These are phyloP conservation scores for Serendipita sp. DNA, from an alignment of 1,284 basidiomycete genomes.

Conservation along the genomic window DNA sequence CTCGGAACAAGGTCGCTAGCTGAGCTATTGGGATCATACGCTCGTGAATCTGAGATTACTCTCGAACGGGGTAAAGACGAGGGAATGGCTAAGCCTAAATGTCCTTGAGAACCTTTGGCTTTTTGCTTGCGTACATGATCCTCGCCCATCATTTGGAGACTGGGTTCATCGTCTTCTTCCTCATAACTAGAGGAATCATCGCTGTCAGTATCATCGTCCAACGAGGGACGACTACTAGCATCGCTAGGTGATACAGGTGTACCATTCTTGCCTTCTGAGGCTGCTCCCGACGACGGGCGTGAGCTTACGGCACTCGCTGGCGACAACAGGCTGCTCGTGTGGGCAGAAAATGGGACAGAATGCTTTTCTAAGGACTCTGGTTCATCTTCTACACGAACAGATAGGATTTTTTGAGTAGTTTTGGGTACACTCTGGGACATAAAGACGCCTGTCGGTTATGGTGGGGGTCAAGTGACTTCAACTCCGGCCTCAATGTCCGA, in stretches of 20 bases:
- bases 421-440: not conserved
- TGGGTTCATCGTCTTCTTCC: not conserved
- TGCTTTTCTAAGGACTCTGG: not conserved
- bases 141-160: constrained; percentile 5
- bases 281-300: not conserved
- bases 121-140: not conserved
- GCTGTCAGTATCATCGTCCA: not conserved
- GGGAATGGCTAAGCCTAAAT: not conserved
- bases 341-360: not conserved
- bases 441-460: not conserved
- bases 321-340: constrained; percentile 10
- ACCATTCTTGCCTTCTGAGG: not conserved
- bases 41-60: not conserved
- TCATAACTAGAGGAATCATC: not conserved
- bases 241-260: not conserved
- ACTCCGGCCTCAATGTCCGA: not conserved
- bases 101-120: not conserved
- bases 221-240: not conserved
- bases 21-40: no score
- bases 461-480: not conserved
- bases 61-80: not conserved
- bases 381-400: not conserved
- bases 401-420: not conserved
- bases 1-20: not conserved
- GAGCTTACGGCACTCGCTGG: not conserved